A percentile compares a stretch with the other conserved stretches of the same genome.
Evolutionary conservation across 192 early-diverging fungal genomes (phyloP).

Genomic region (Polychytrium aggregatum): DNA sequence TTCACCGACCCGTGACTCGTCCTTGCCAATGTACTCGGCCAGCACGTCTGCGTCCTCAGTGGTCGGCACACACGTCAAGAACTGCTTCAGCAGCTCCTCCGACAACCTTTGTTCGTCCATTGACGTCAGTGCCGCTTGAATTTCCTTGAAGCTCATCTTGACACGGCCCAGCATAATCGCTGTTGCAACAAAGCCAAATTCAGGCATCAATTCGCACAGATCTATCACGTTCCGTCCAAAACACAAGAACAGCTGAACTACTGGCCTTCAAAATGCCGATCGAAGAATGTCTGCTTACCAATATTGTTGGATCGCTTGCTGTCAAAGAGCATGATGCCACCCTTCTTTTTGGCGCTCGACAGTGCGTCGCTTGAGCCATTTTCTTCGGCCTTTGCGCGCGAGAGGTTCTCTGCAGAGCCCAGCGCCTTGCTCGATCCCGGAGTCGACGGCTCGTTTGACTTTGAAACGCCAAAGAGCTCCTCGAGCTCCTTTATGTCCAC

Average conservation of each 20-base stretch:
- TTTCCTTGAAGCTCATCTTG: constrained; percentile 8
- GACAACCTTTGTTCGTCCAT: constrained; percentile 6
- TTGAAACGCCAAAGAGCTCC: constrained; percentile 11
- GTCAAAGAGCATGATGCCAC: constrained; percentile 14
- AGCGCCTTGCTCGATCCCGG: neutral
- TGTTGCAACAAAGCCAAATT: constrained; percentile 19
- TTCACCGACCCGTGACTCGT: constrained; percentile 10
- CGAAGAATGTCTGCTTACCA: constrained; percentile 1
- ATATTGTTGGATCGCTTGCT: constrained; percentile 22
- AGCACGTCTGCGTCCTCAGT: constrained; percentile 12
- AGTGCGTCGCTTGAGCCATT: no score
- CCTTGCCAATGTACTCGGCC: constrained; percentile 16
- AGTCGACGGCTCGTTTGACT: neutral
- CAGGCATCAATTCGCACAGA: no score
- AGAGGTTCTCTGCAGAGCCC: neutral
- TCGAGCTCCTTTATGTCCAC: constrained; percentile 20
- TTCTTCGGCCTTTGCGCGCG: neutral
- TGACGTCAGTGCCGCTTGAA: constrained; percentile 9
- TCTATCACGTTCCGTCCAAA: constrained; percentile 7
- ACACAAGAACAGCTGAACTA: no score
- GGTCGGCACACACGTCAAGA: constrained; percentile 4
- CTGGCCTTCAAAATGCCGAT: neutral
- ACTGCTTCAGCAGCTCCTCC: constrained; percentile 10
- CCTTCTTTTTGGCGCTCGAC: neutral
- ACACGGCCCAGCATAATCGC: constrained; percentile 21